Conservation (phyloP, 164 flowering plant genomes). For the Paratinospora sagittata region DNA sequence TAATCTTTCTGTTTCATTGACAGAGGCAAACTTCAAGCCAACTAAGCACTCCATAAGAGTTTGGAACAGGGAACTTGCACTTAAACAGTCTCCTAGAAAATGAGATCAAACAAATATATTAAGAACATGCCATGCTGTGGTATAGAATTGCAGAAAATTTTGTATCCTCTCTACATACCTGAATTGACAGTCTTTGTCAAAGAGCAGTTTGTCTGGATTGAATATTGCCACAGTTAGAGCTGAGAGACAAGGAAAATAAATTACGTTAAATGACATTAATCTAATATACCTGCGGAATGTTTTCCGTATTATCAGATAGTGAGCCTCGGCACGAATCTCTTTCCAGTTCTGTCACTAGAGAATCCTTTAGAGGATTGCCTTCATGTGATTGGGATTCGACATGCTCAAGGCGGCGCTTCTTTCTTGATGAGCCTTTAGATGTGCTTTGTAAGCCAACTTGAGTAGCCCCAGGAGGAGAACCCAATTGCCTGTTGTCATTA, state of each 20-base stretch:
- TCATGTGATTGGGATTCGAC: constrained; percentile 19
- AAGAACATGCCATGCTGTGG: background rate
- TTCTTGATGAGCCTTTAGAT: constrained; percentile 14
- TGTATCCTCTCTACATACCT: background rate
- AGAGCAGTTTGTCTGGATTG: constrained; percentile 12
- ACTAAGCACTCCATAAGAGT: constrained; percentile 50
- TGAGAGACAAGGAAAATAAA: background rate
- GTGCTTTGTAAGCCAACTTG: constrained; percentile 19
- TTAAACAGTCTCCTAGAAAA: constrained; percentile 29
- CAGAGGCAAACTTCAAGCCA: constrained; percentile 58
- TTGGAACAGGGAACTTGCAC: constrained; percentile 44
- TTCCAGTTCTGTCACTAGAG: constrained; percentile 15
- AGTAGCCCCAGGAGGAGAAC: constrained; percentile 25
- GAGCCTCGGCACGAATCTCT: constrained; percentile 9
- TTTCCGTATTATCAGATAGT: constrained; percentile 9
- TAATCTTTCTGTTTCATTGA: constrained; percentile 28
- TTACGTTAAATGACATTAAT: background rate
- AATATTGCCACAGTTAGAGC: constrained; percentile 20
- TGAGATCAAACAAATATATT: background rate
- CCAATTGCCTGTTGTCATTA: constrained; percentile 17
- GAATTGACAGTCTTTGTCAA: constrained; percentile 8
- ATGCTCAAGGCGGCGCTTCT: constrained; percentile 19
- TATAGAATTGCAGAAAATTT: constrained; percentile 11
- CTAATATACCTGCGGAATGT: constrained; percentile 29
- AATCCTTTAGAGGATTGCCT: constrained; percentile 16